These are phyloP conservation scores for Pseudonectria foliicola DNA, from an alignment of 2,329 filamentous ascomycete species.

Conservation along the genomic window DNA sequence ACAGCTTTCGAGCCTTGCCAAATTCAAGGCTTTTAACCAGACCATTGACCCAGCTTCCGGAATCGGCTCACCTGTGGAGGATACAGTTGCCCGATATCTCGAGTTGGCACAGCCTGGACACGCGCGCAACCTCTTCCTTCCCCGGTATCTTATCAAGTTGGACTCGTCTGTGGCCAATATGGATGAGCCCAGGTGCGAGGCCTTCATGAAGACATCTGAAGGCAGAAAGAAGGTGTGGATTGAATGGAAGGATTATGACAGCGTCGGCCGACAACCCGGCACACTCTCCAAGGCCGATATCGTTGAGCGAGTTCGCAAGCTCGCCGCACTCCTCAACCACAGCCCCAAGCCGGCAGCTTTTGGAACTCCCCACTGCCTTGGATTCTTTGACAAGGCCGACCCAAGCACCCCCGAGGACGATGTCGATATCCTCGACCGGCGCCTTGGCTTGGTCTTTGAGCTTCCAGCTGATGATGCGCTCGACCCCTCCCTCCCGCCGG, in stretches of 20 bases:
- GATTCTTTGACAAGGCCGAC: slow-evolving; percentile 42
- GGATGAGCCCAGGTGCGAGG: slow-evolving; percentile 33
- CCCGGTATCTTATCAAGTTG: slow-evolving; percentile 28
- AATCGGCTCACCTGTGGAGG: slow-evolving; percentile 24
- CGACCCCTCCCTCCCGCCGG: slow-evolving; percentile 31
- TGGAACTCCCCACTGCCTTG: slow-evolving; percentile 42
- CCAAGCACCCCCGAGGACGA: slow-evolving; percentile 28
- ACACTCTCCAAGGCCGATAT: slow-evolving; percentile 36
- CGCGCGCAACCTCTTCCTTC: slow-evolving; percentile 27
- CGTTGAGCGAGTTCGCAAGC: slow-evolving; percentile 37
- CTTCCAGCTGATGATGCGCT: slow-evolving; percentile 33
- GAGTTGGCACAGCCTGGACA: slow-evolving; percentile 30
- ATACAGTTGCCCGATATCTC: slow-evolving; percentile 31
- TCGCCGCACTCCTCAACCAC: slow-evolving; percentile 41
- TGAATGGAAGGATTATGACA: slow-evolving; percentile 44
- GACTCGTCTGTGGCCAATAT: slow-evolving; percentile 25
- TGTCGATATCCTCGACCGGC: slow-evolving; percentile 33
- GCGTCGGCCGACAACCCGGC: slow-evolving; percentile 25
- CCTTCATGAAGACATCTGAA: slow-evolving; percentile 27
- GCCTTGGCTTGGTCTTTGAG: slow-evolving; percentile 48
- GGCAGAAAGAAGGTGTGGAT: slow-evolving; percentile 38
- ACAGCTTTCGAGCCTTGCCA: slow-evolving; percentile 37
- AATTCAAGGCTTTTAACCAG: slow-evolving; percentile 45
- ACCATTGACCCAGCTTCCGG: slow-evolving; percentile 33
- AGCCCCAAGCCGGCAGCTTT: slow-evolving; percentile 42